Evolutionary conservation across 2,329 filamentous ascomycete species (phyloP), one percentile per base, ranked within the genome.

Genomic region (Fusarium oxysporum): DNA sequence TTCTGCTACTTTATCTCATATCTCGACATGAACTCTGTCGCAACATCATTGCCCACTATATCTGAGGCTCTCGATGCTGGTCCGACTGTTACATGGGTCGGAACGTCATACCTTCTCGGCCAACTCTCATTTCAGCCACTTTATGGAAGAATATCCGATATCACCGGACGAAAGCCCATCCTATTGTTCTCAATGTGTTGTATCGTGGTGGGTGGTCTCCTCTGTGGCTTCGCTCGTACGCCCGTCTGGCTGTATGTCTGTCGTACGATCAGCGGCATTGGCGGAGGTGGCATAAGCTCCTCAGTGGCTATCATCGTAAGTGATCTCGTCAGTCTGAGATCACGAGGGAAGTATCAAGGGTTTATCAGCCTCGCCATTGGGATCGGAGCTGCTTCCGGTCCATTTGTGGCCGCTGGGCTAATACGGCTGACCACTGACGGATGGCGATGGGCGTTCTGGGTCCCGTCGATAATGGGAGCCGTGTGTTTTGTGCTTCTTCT

Each of bases 21-120:
- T 61, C 74, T 84, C 56, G 80, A 85, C 75, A 78, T 85, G 68
- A 79, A 81, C 28, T 74, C 78, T 23, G 78, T 83, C 6, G 78
- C 78, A 2, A 81, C 80, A 1, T 78, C 81, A 0, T 71, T 81
- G 0, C 82, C 84, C 5, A 83, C 85, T 5, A 84, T 83, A 3
- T 80, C 80, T 1, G 65, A 57, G 8, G 80, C 80, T 1, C 69
- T 83, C 1, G 64, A 78, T 33, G 79, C 81, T 0, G 79, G 77
- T 2, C 73, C 79, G 2, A 78, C 81, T 6, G 80, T 76, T 8
- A 78, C 78, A 0, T 83, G 81, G 81, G 77, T 81, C 2, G 81
- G 81, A 23, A 81, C 79, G n/a, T 83, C 77, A 53, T 84, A 77
- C 54, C 78, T 81, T 19, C 78, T 83, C 19, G 81, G 82, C 1